Evolutionary conservation across 2,329 filamentous ascomycete species (phyloP).

Genomic region (Colletotrichum coccodes): DNA sequence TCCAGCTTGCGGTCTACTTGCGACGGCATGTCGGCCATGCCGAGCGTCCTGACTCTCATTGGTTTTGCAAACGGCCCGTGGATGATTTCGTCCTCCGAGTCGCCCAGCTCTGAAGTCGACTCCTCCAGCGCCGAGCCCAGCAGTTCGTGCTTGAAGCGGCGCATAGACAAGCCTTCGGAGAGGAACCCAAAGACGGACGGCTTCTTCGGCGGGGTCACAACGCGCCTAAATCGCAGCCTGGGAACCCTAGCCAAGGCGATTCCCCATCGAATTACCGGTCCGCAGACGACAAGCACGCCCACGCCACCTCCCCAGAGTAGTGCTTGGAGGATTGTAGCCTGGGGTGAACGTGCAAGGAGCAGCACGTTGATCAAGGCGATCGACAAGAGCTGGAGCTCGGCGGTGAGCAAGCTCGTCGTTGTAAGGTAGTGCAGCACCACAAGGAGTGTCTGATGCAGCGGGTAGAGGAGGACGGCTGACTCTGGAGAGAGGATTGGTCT

Average conservation of each 20-base stretch:
- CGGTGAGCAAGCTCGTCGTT: slow-evolving; percentile 85
- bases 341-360: slow-evolving; percentile 81
- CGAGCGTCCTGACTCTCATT: slow-evolving; percentile 43
- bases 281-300: slow-evolving; percentile 77
- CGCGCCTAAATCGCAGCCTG: slow-evolving; percentile 84
- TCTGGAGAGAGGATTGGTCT: slow-evolving; percentile 60
- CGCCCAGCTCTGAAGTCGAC: slow-evolving; percentile 42
- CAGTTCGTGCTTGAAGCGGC: slow-evolving; percentile 55
- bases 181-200: slow-evolving; percentile 49
- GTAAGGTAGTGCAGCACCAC: slow-evolving; percentile 81
- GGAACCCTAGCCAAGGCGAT: slow-evolving; percentile 88
- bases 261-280: slow-evolving; percentile 82
- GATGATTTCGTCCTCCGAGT: slow-evolving; percentile 40
- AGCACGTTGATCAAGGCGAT: slow-evolving; percentile 84
- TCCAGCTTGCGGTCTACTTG: slow-evolving; percentile 8
- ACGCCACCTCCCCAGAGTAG: slow-evolving; percentile 88
- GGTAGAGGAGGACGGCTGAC: slow-evolving; percentile 75
- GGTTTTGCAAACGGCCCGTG: slow-evolving; percentile 14
- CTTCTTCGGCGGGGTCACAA: slow-evolving; percentile 49
- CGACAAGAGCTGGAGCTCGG: slow-evolving; percentile 90
- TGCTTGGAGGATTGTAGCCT: slow-evolving; percentile 85
- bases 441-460: slow-evolving; percentile 83
- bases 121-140: slow-evolving; percentile 44
- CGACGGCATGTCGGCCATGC: slow-evolving; percentile 24
- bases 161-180: slow-evolving; percentile 56